phyloP scores from a whole-genome alignment of 139 green algal genomes.

The Chloropicon primus region DNA sequence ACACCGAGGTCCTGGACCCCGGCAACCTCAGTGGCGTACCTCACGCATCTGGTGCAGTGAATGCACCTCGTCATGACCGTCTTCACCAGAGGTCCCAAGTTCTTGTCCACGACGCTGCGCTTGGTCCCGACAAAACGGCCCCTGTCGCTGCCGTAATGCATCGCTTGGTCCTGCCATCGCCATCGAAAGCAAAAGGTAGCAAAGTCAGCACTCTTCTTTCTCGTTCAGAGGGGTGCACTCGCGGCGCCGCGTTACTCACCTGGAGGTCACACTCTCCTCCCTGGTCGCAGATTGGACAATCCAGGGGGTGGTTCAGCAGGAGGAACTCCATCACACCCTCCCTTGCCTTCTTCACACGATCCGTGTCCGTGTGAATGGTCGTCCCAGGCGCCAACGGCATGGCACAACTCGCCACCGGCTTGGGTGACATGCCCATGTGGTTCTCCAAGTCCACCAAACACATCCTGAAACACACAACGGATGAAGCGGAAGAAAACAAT shows the following conservation, averaged over 20 bases:
- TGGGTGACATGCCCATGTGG: constrained; percentile 89
- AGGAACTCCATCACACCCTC: constrained; percentile 99
- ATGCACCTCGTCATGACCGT: constrained; percentile 97
- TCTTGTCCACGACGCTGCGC: constrained; percentile 87
- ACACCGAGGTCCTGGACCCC: constrained; percentile 87
- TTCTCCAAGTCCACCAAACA: constrained; percentile 86
- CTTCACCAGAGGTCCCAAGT: constrained; percentile 91
- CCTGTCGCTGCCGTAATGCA: constrained; percentile 85
- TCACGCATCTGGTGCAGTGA: constrained; percentile 90
- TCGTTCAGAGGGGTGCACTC: not conserved
- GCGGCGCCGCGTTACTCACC: constrained; percentile 22
- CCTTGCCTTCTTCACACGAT: constrained; percentile 92
- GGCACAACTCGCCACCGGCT: constrained; percentile 93
- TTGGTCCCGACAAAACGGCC: constrained; percentile 79
- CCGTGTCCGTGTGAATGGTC: constrained; percentile 90
- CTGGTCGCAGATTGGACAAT: constrained; percentile 99
- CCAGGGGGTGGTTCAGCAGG: constrained; percentile 95
- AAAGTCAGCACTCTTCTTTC: not conserved
- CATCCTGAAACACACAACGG: no score
- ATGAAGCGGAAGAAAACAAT: no score
- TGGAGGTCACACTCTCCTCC: constrained; percentile 98
- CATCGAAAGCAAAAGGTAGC: not conserved
- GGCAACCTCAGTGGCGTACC: constrained; percentile 88
- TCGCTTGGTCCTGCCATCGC: constrained; percentile 43
- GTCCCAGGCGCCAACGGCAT: constrained; percentile 92